Evolutionary conservation across 2,329 filamentous ascomycete genomes (phyloP).

Genomic region (Neopestalotiopsis sp.): DNA sequence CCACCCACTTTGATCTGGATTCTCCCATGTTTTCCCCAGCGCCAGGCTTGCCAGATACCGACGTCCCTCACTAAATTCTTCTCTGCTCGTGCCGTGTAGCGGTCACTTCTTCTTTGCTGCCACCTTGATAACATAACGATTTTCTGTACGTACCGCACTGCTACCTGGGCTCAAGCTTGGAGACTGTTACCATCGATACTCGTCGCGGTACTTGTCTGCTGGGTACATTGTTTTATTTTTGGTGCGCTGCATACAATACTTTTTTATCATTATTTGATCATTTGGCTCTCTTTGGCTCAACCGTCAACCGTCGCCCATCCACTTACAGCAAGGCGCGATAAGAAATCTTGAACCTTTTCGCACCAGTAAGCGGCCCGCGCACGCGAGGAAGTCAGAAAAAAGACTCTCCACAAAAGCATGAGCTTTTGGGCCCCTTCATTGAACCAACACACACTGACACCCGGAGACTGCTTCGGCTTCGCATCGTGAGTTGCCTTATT

Average conservation of each 20-base stretch:
- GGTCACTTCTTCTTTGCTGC: no score
- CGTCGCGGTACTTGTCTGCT: neutral
- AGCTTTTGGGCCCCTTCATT: slow-evolving; percentile 6
- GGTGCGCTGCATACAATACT: neutral
- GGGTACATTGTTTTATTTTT: neutral
- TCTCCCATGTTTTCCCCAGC: neutral
- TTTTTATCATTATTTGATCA: neutral
- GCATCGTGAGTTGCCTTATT: slow-evolving; percentile 7
- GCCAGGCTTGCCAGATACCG: neutral
- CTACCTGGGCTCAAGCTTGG: no score
- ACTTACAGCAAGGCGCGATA: slow-evolving; percentile 12
- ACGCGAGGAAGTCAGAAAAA: slow-evolving; percentile 10
- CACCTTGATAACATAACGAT: no score
- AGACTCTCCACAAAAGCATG: slow-evolving; percentile 15
- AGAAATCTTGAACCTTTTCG: slow-evolving; percentile 16
- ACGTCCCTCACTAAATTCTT: neutral
- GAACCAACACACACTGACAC: neutral
- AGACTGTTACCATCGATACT: neutral
- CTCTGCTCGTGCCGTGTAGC: no score
- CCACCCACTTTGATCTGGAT: neutral
- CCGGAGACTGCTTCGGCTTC: neutral
- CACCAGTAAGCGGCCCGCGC: slow-evolving; percentile 19
- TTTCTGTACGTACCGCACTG: no score
- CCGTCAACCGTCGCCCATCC: slow-evolving; percentile 1
- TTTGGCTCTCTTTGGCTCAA: neutral